A percentile compares a stretch with the other conserved stretches of the same genome.
These are phyloP conservation scores for Pichia kluyveri DNA, from an alignment of 805 yeast genomes.

Conservation along the genomic window DNA sequence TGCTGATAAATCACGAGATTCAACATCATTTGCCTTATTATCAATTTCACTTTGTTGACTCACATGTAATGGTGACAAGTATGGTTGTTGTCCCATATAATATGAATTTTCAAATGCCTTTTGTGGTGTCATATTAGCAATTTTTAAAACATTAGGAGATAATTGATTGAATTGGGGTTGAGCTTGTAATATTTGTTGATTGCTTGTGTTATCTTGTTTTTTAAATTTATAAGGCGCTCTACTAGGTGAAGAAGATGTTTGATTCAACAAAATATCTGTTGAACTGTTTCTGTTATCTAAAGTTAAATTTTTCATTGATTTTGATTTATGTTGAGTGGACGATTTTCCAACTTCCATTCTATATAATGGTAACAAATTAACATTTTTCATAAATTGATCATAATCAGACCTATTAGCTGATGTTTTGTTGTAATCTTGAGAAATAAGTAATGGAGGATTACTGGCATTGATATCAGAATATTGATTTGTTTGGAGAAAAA, in stretches of 20 bases:
- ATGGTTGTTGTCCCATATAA: neutral
- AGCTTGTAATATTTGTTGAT: neutral
- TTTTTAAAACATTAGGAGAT: neutral
- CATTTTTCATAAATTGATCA: slow-evolving; percentile 4
- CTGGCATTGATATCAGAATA: neutral
- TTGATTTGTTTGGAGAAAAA: neutral
- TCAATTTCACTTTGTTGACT: neutral
- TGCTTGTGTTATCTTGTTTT: neutral
- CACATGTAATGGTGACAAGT: neutral
- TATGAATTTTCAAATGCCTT: slow-evolving; percentile 1
- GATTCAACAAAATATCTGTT: no score
- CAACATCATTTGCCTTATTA: neutral
- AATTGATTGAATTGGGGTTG: neutral
- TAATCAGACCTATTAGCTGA: neutral
- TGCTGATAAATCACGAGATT: neutral
- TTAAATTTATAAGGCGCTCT: neutral
- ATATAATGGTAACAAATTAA: slow-evolving; percentile 8
- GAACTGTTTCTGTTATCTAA: neutral
- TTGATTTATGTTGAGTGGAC: neutral
- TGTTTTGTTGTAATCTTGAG: neutral
- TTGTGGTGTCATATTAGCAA: neutral
- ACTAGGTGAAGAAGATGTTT: neutral
- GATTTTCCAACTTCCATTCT: slow-evolving; percentile 3
- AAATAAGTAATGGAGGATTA: neutral
- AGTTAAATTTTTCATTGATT: neutral